These are phyloP conservation scores for Chlorella sorokiniana DNA, from an alignment of 139 green algal genomes.

Conservation along the genomic window DNA sequence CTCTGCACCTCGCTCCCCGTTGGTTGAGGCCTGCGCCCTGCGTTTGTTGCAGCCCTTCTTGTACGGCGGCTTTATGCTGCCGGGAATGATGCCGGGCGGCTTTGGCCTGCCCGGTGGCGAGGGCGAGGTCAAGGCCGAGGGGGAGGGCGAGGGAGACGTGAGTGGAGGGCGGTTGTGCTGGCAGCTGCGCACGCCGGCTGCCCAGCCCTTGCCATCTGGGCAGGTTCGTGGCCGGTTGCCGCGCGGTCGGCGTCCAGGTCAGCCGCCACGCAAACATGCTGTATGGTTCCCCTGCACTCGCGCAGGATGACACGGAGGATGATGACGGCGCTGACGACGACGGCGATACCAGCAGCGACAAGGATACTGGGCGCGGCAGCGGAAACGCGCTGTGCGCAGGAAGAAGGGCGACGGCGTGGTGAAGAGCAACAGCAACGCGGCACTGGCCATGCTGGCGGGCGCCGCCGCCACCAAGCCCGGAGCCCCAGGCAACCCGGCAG, in stretches of 20 bases:
- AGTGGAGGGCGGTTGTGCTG: neutral
- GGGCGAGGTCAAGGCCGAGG: constrained; percentile 3
- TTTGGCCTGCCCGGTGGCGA: constrained; percentile 6
- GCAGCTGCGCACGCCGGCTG: no score
- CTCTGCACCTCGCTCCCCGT: no score
- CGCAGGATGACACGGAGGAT: constrained; percentile 28
- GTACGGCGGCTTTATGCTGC: constrained; percentile 10
- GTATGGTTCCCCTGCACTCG: neutral
- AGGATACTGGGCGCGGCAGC: constrained; percentile 2
- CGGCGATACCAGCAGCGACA: neutral
- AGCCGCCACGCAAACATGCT: neutral
- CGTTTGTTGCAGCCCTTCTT: neutral
- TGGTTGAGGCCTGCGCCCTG: no score
- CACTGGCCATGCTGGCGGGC: constrained; percentile 38
- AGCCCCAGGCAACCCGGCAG: neutral
- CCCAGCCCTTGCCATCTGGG: neutral
- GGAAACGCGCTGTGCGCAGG: constrained; percentile 6
- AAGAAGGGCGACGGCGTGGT: constrained; percentile 20
- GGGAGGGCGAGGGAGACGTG: constrained; percentile 9
- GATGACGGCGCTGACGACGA: neutral
- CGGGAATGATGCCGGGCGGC: neutral
- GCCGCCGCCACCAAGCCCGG: constrained; percentile 29
- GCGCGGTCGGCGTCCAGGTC: no score
- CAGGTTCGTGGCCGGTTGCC: no score
- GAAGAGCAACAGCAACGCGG: constrained; percentile 34